A percentile compares a stretch with the other conserved stretches of the same genome.
phyloP scores from a whole-genome alignment of 192 early-diverging fungal genomes.

The Rhizophagus sp. region DNA sequence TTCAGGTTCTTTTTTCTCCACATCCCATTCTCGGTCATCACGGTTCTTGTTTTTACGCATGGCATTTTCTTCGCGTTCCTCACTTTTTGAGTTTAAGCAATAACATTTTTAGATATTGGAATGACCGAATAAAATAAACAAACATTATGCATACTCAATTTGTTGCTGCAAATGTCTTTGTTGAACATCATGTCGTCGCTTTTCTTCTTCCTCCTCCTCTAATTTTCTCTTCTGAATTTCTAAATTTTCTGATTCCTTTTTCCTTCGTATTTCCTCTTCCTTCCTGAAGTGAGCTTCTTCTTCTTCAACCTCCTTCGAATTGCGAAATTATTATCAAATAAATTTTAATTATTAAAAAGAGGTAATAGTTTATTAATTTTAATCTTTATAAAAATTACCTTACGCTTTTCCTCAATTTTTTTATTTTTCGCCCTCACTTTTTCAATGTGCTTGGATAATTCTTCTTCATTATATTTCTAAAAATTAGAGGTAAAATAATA shows the following conservation, averaged over 20 bases:
- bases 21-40: conserved; percentile 28
- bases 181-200: conserved; percentile 1
- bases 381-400: background rate
- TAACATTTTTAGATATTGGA: background rate
- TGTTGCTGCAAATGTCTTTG: conserved; percentile 7
- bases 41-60: conserved; percentile 18
- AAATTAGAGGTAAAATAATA: background rate
- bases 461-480: conserved; percentile 17
- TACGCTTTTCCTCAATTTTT: conserved; percentile 12
- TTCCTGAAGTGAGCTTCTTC: conserved; percentile 19
- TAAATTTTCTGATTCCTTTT: conserved; percentile 24
- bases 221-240: conserved; percentile 8
- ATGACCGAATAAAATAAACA: background rate
- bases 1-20: conserved; percentile 16
- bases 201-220: conserved; percentile 21
- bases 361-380: background rate
- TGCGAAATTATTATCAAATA: background rate
- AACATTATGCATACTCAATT: background rate
- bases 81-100: background rate
- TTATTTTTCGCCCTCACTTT: conserved; percentile 5
- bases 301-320: conserved; percentile 13
- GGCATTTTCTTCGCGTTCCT: conserved; percentile 25
- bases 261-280: conserved; percentile 22
- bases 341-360: background rate
- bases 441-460: conserved; percentile 4